Conservation (phyloP, 805 yeast genomes). For the Cyberlindnera sargentensis region DNA sequence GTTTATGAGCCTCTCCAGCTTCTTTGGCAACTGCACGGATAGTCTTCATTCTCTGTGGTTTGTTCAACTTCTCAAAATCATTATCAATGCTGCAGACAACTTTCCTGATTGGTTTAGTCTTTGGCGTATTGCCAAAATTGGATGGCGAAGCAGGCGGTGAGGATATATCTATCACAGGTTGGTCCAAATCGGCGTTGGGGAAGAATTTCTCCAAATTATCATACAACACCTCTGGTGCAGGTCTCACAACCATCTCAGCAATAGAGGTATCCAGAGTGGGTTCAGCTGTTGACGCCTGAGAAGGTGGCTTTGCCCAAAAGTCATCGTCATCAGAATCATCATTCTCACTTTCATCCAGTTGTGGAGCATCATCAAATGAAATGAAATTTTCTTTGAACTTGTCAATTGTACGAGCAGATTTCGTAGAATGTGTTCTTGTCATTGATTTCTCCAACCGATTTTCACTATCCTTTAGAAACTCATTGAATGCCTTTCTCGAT, state of each 20-base stretch:
- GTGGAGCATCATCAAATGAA: conserved; percentile 71
- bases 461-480: background rate
- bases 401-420: conserved; percentile 28
- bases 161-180: conserved; percentile 74
- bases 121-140: conserved; percentile 6
- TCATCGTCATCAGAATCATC: conserved; percentile 51
- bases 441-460: conserved; percentile 14
- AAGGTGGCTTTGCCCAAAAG: conserved; percentile 49
- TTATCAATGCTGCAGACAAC: conserved; percentile 15
- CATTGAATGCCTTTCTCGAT: conserved; percentile 16
- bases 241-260: conserved; percentile 68
- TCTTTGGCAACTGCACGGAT: conserved; percentile 91
- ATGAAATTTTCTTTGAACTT: conserved; percentile 66
- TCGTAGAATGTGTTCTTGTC: conserved; percentile 8
- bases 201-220: conserved; percentile 87
- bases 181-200: conserved; percentile 88
- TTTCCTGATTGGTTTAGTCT: conserved; percentile 7
- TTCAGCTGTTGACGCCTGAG: conserved; percentile 13
- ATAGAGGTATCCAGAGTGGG: conserved; percentile 23
- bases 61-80: conserved; percentile 16
- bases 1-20: conserved; percentile 59
- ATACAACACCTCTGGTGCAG: conserved; percentile 90
- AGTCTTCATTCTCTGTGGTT: conserved; percentile 73
- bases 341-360: conserved; percentile 28
- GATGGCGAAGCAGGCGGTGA: conserved; percentile 52